Evolutionary conservation across 345 rosid genomes (phyloP).

Genomic region (Ceriops zippeliana): DNA sequence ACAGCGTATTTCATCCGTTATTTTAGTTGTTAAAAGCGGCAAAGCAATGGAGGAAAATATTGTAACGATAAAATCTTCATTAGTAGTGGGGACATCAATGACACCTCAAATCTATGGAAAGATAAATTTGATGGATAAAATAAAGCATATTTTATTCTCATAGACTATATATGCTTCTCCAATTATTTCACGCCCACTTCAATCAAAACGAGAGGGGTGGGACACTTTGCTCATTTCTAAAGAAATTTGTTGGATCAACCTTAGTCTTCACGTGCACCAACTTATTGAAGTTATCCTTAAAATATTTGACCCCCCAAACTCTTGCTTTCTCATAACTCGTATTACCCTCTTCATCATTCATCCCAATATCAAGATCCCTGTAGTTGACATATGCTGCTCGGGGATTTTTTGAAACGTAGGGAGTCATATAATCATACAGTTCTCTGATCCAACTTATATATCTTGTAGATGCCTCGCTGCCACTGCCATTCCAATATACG

Average conservation of each 20-base stretch:
- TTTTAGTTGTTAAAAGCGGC: no score
- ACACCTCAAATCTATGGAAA: no score
- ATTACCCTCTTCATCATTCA: not conserved
- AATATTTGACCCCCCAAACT: not conserved
- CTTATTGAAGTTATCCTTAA: not conserved
- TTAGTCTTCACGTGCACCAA: not conserved
- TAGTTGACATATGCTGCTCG: conserved; percentile 12
- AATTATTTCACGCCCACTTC: no score
- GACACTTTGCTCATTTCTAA: conserved; percentile 1
- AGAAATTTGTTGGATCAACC: conserved; percentile 9
- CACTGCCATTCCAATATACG: conserved; percentile 2
- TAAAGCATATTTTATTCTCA: no score
- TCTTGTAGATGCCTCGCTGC: not conserved
- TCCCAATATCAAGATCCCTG: conserved; percentile 14
- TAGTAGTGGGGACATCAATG: no score
- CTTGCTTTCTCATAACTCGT: not conserved
- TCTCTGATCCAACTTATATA: conserved; percentile 1
- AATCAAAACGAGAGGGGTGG: not conserved
- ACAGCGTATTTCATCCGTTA: no score
- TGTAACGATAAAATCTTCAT: no score
- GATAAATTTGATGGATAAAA: no score
- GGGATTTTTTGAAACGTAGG: conserved; percentile 13
- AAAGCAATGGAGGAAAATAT: no score
- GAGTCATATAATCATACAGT: conserved; percentile 10
- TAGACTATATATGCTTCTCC: no score